A percentile compares a stretch with the other conserved stretches of the same genome.
Evolutionary conservation across 1,284 basidiomycete genomes (phyloP).

Genomic region (Omphalotus olearius): DNA sequence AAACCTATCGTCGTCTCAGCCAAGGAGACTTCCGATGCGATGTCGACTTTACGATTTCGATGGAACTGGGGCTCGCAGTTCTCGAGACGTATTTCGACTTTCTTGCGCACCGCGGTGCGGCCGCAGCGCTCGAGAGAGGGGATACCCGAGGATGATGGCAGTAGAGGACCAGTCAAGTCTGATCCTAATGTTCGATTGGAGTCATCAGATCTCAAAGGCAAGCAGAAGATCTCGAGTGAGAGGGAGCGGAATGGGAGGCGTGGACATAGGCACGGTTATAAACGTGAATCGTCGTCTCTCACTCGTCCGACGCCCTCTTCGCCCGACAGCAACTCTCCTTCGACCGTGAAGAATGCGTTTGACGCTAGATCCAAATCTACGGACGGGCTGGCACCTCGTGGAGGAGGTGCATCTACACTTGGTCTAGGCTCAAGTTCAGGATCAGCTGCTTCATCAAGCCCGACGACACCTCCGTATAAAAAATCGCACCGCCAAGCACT

Average conservation of each 20-base stretch:
- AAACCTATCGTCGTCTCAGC: conserved; percentile 54
- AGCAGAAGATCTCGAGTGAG: conserved; percentile 17
- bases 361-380: too few relatives aligned
- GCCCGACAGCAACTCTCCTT: too few relatives aligned
- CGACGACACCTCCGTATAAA: too few relatives aligned
- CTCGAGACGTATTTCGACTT: too few relatives aligned
- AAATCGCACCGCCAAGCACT: too few relatives aligned
- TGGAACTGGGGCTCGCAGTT: conserved; percentile 8
- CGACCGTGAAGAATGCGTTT: too few relatives aligned
- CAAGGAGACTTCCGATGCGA: conserved; percentile 76
- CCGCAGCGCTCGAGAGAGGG: background rate
- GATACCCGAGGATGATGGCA: conserved; percentile 12
- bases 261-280: background rate
- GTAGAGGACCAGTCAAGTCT: conserved; percentile 19
- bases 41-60: conserved; percentile 36
- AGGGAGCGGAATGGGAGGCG: conserved; percentile 17
- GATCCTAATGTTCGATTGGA: conserved; percentile 19
- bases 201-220: conserved; percentile 27
- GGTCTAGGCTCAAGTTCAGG: too few relatives aligned
- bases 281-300: too few relatives aligned
- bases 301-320: too few relatives aligned
- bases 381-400: too few relatives aligned
- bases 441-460: too few relatives aligned
- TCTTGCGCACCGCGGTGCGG: background rate
- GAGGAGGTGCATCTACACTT: too few relatives aligned